Conservation (phyloP, 176 grass and related monocot species). For the Oryza longistaminata region DNA sequence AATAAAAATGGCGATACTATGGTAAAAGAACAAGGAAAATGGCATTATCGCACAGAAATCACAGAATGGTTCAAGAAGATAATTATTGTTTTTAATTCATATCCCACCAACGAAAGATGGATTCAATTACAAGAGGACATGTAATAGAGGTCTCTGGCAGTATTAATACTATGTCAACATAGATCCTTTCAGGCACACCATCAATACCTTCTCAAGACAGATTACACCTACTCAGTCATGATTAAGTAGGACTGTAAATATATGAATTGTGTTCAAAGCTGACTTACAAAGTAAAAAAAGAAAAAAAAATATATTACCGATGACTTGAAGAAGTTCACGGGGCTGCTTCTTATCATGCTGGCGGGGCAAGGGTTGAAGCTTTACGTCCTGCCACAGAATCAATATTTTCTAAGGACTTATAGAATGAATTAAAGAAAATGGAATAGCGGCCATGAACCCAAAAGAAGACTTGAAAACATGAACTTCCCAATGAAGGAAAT, state of each 20-base stretch:
- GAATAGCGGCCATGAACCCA: not conserved
- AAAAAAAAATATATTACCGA: slow-evolving; percentile 45
- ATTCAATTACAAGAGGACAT: not conserved
- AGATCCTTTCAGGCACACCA: not conserved
- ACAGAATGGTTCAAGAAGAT: not conserved
- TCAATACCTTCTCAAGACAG: not conserved
- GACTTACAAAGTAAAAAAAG: slow-evolving; percentile 28
- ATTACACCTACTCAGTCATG: slow-evolving; percentile 12
- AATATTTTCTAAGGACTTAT: slow-evolving; percentile 5
- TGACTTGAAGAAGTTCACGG: slow-evolving; percentile 82
- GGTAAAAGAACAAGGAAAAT: slow-evolving; percentile 1
- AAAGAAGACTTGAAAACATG: slow-evolving; percentile 15
- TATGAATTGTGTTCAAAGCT: slow-evolving; percentile 10
- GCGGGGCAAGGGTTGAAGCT: slow-evolving; percentile 63
- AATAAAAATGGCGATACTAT: slow-evolving; percentile 1
- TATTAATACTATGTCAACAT: slow-evolving; percentile 2
- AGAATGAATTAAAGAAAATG: slow-evolving; percentile 1
- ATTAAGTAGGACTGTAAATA: not conserved
- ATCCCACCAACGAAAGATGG: not conserved
- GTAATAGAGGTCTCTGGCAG: slow-evolving; percentile 6
- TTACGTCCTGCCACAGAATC: slow-evolving; percentile 64
- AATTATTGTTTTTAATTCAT: not conserved
- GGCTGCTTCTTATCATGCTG: slow-evolving; percentile 60
- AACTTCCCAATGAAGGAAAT: not conserved
- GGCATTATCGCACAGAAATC: not conserved